phyloP scores from a whole-genome alignment of 352 stramenopile species.

The Phytophthora pseudosyringae region DNA sequence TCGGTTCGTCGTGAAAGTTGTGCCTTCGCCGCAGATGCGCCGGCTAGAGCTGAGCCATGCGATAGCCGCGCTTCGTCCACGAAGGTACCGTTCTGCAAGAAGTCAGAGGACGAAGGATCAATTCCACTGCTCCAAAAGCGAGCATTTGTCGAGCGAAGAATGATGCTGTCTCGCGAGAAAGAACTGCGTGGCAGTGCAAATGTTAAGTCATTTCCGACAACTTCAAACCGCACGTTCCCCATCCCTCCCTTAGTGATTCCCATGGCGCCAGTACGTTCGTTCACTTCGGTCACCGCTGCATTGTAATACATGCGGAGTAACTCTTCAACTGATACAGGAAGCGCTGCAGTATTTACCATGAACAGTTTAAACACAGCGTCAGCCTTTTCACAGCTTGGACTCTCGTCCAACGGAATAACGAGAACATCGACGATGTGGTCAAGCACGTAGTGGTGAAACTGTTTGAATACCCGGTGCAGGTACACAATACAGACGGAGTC shows the following conservation, averaged over 20 bases:
- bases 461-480: constrained; percentile 87
- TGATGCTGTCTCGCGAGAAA: constrained; percentile 76
- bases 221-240: constrained; percentile 50
- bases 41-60: constrained; percentile 42
- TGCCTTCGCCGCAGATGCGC: constrained; percentile 54
- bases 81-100: constrained; percentile 81
- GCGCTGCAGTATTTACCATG: constrained; percentile 39
- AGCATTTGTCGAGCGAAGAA: constrained; percentile 78
- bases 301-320: constrained; percentile 45
- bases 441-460: constrained; percentile 79
- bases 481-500: constrained; percentile 87
- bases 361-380: constrained; percentile 40
- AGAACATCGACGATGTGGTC: constrained; percentile 55
- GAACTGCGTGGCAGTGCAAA: constrained; percentile 81
- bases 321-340: constrained; percentile 49
- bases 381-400: constrained; percentile 39
- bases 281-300: constrained; percentile 27
- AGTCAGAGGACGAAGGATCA: constrained; percentile 67
- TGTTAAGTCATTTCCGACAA: constrained; percentile 84
- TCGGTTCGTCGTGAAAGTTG: constrained; percentile 70
- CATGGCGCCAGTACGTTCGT: constrained; percentile 24
- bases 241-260: constrained; percentile 22
- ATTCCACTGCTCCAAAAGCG: constrained; percentile 76
- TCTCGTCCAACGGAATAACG: constrained; percentile 36
- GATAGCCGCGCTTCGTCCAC: constrained; percentile 60